These are phyloP conservation scores for Solidago caesia DNA, from an alignment of 129 eudicot genomes.

Conservation along the genomic window DNA sequence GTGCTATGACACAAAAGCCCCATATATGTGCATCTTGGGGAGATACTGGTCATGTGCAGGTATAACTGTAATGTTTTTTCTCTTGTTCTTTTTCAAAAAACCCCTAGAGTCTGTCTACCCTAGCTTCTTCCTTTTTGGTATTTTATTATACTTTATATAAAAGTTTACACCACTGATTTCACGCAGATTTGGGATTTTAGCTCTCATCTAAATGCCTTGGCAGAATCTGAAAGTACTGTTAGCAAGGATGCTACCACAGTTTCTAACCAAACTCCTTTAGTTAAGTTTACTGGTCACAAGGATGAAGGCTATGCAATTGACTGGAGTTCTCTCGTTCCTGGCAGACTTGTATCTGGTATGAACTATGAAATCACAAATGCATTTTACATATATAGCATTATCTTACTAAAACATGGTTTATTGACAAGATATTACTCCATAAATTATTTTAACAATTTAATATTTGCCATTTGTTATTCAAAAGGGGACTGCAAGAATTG, in stretches of 20 bases:
- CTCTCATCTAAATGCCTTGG: conserved; percentile 69
- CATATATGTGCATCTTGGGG: conserved; percentile 96
- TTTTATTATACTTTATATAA: background rate
- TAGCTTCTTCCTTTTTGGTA: background rate
- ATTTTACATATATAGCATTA: background rate
- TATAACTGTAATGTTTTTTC: conserved; percentile 10
- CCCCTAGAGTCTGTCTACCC: too few relatives aligned
- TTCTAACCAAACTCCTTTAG: conserved; percentile 58
- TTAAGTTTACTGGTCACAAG: conserved; percentile 70
- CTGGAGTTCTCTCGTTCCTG: conserved; percentile 90
- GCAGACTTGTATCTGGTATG: conserved; percentile 90
- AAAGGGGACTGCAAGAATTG: conserved; percentile 84
- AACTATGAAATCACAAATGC: background rate
- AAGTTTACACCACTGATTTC: background rate
- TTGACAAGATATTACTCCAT: background rate
- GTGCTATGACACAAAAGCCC: conserved; percentile 92
- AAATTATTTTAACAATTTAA: background rate
- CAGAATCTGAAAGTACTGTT: conserved; percentile 54
- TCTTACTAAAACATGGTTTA: background rate
- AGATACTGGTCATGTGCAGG: conserved; percentile 94
- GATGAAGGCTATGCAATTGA: conserved; percentile 99
- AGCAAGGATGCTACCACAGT: conserved; percentile 44
- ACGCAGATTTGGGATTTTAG: conserved; percentile 88
- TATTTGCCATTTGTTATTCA: background rate
- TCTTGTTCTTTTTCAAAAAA: background rate